Evolutionary conservation across 2,329 filamentous ascomycete species (phyloP), one percentile per base, ranked within the genome.

Genomic region (Fusarium floridanum): DNA sequence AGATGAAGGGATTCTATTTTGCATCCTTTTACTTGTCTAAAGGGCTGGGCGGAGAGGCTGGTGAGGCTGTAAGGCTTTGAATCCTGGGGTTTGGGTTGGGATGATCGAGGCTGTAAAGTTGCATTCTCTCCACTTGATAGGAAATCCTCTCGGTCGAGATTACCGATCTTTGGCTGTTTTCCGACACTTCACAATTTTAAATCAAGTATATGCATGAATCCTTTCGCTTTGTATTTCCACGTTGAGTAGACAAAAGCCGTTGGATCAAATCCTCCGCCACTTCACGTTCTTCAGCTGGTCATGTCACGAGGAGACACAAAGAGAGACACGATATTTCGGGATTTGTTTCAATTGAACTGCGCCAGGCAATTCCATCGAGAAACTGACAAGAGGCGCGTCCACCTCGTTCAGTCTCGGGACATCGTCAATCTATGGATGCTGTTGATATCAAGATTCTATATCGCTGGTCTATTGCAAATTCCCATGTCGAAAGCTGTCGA

Each of bases 291-390:
- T 50, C 24, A 50, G 24, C 20, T 48, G 16, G 16, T 32, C 17
- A 53, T 12, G 6, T 32, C 48, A 53, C 48, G 24, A 29, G 24
- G 6, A n/a, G 11, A 14, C 10, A 17, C 11, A 29, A 3, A 24
- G 20, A 24, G 7, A 36, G 53, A 37, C 2, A 41, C 4, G 10
- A 9, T 50, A 12, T 65, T 75, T 72, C 24, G 11, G 66, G 66
- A 75, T 73, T 75, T 72, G 68, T 43, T 74, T 74, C 68, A 72
- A 75, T 75, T 75, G 66, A 75, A 72, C 65, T 72, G 69, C 70
- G 36, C 70, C 70, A 63, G 71, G 71, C 71, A 73, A 73, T 72
- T 72, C 70, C 34, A 39, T 70, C 61, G 70, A 39, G 59, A 34
- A 34, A 24, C 61, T 41, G 32, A 9, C 8, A 9, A 17, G 11